Percentiles rank a stretch among this genome's conserved stretches.
Conservation (phyloP, 2,329 filamentous ascomycete genomes). For the Trichoderma lentiforme region DNA sequence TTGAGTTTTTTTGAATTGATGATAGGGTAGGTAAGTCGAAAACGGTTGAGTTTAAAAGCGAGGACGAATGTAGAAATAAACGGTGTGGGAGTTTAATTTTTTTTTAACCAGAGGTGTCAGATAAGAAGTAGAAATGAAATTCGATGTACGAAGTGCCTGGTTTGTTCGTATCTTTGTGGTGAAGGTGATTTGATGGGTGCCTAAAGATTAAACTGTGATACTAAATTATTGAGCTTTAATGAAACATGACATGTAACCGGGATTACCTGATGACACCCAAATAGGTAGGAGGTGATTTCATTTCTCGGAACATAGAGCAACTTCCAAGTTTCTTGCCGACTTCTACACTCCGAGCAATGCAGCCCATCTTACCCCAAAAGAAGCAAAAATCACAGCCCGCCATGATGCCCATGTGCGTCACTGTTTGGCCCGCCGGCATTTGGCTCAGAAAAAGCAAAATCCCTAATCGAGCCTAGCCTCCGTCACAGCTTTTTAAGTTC, state of each 20-base stretch:
- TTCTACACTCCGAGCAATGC: neutral
- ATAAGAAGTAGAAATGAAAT: neutral
- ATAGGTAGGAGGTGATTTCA: neutral
- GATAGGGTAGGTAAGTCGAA: neutral
- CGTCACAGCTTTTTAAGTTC: neutral
- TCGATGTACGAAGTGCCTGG: no score
- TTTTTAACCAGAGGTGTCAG: neutral
- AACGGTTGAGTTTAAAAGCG: neutral
- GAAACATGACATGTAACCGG: neutral
- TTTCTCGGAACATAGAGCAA: neutral
- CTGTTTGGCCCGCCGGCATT: slow-evolving; percentile 13
- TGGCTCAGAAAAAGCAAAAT: neutral
- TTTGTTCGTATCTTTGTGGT: neutral
- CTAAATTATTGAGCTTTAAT: neutral
- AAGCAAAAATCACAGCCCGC: slow-evolving; percentile 6
- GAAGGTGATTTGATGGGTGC: neutral
- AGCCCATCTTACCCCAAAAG: neutral
- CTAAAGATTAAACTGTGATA: neutral
- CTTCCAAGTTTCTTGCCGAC: neutral
- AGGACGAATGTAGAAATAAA: neutral
- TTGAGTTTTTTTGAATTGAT: neutral
- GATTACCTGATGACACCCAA: neutral
- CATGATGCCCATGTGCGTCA: slow-evolving; percentile 35
- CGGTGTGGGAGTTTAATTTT: fast-evolving
- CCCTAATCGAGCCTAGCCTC: slow-evolving; percentile 1